phyloP scores from a whole-genome alignment of 129 eudicot species.

The Escallonia rubra region DNA sequence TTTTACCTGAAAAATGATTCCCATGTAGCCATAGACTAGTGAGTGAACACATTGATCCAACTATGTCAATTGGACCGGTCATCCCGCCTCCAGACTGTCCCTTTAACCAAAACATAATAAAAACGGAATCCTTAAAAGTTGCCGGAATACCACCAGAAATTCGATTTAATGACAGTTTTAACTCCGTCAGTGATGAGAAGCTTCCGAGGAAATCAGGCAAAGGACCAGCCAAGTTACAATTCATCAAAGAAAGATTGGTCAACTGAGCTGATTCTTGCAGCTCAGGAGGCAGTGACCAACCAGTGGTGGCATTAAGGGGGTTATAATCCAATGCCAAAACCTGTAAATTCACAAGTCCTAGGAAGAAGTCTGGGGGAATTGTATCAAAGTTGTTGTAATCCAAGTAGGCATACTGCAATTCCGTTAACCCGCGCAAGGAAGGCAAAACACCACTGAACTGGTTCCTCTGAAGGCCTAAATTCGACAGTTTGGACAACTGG shows the following conservation, averaged over 20 bases:
- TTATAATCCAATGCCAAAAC: slow-evolving; percentile 70
- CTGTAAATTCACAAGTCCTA: slow-evolving; percentile 68
- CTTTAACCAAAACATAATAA: slow-evolving; percentile 74
- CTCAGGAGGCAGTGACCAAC: slow-evolving; percentile 72
- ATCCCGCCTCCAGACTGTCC: slow-evolving; percentile 49
- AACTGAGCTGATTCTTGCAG: slow-evolving; percentile 62
- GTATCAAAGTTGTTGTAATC: slow-evolving; percentile 68
- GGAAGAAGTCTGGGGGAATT: slow-evolving; percentile 79
- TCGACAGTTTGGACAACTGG: slow-evolving; percentile 52
- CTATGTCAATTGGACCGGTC: slow-evolving; percentile 59
- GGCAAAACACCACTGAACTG: slow-evolving; percentile 72
- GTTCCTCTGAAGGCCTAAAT: slow-evolving; percentile 83
- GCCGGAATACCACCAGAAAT: slow-evolving; percentile 71
- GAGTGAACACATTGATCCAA: slow-evolving; percentile 66
- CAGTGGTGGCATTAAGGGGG: slow-evolving; percentile 63
- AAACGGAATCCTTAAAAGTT: slow-evolving; percentile 42
- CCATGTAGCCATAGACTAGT: slow-evolving; percentile 90
- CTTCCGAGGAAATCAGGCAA: slow-evolving; percentile 65
- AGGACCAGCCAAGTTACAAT: slow-evolving; percentile 61
- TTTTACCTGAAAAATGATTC: slow-evolving; percentile 74
- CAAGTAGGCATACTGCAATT: slow-evolving; percentile 60
- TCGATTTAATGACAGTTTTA: slow-evolving; percentile 49
- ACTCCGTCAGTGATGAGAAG: slow-evolving; percentile 41
- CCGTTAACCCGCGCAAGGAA: slow-evolving; percentile 62
- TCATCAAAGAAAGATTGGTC: slow-evolving; percentile 43